Percentiles rank a stretch among this genome's conserved stretches.
Evolutionary conservation across 1,284 basidiomycete species (phyloP).

Genomic region (Papiliotrema terrestris): DNA sequence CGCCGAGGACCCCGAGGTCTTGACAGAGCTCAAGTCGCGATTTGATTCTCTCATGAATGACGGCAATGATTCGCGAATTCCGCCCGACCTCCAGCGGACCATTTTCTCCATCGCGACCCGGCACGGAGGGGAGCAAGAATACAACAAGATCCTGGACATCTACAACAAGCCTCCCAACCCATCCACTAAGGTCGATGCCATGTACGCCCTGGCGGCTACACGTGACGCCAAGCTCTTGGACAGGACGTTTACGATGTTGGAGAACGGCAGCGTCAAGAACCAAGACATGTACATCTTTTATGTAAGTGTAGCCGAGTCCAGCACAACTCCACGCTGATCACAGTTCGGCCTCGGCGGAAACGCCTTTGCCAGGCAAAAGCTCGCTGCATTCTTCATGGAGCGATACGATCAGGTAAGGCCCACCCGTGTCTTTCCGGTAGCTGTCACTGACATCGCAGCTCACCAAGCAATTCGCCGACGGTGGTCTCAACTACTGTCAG

Average conservation of each 20-base stretch:
- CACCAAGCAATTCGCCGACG: conserved; percentile 66
- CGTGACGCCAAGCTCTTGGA: conserved; percentile 52
- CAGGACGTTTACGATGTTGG: conserved; percentile 60
- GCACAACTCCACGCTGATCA: conserved; percentile 21
- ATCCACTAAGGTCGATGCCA: conserved; percentile 62
- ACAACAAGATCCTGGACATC: conserved; percentile 66
- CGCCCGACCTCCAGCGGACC: conserved; percentile 63
- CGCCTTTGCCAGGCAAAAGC: conserved; percentile 33
- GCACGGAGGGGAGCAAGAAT: conserved; percentile 73
- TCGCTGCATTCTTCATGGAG: conserved; percentile 54
- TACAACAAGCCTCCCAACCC: conserved; percentile 73
- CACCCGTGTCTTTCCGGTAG: background rate
- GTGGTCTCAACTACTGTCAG: conserved; percentile 50
- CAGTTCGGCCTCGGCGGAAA: conserved; percentile 48
- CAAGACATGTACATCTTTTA: conserved; percentile 61
- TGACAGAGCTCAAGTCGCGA: conserved; percentile 68
- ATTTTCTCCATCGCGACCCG: conserved; percentile 55
- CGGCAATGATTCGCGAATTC: conserved; percentile 74
- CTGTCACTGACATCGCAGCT: conserved; percentile 51
- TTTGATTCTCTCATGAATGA: conserved; percentile 71
- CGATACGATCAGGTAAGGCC: conserved; percentile 62
- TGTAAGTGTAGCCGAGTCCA: conserved; percentile 12
- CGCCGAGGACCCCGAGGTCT: conserved; percentile 63
- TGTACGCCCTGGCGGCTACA: conserved; percentile 52
- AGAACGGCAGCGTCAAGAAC: conserved; percentile 55